These are phyloP conservation scores for Sherardia arvensis DNA, from an alignment of 257 asterid species.

Conservation along the genomic window DNA sequence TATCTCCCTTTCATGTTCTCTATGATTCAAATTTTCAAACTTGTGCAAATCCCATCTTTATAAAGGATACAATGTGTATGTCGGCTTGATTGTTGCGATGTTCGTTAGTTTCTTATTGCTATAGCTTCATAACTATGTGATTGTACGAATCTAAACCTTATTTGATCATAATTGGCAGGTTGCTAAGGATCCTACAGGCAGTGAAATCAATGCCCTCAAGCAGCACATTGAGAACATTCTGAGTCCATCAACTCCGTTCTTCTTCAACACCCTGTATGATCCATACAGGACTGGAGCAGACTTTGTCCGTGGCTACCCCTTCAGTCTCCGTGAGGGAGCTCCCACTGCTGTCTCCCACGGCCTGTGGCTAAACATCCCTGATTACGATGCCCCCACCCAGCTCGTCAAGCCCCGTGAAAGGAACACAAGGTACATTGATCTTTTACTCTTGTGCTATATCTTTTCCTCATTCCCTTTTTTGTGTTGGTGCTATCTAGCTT, in stretches of 20 bases:
- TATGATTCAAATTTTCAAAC: background rate
- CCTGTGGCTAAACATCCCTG: slow-evolving; percentile 79
- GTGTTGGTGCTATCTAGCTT: too few species aligned
- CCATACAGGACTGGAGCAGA: slow-evolving; percentile 76
- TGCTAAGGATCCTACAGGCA: slow-evolving; percentile 68
- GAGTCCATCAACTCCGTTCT: slow-evolving; percentile 58
- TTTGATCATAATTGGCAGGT: slow-evolving; percentile 31
- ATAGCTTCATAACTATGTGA: background rate
- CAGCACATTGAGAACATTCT: slow-evolving; percentile 69
- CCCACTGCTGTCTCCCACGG: slow-evolving; percentile 72
- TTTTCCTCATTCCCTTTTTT: too few species aligned
- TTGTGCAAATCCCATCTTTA: background rate
- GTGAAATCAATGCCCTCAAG: slow-evolving; percentile 70
- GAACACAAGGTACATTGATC: slow-evolving; percentile 39
- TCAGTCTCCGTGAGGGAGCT: slow-evolving; percentile 74
- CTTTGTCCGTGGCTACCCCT: slow-evolving; percentile 82
- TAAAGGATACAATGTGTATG: background rate
- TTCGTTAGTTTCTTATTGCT: background rate
- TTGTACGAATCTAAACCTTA: background rate
- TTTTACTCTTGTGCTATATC: background rate
- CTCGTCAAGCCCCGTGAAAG: slow-evolving; percentile 83
- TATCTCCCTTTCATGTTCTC: background rate
- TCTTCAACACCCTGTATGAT: slow-evolving; percentile 78
- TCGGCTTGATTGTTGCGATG: background rate
- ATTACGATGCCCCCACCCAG: slow-evolving; percentile 81